Evolutionary conservation across 1,284 basidiomycete species (phyloP).

Genomic region (Kalmanozyma brasiliensis): DNA sequence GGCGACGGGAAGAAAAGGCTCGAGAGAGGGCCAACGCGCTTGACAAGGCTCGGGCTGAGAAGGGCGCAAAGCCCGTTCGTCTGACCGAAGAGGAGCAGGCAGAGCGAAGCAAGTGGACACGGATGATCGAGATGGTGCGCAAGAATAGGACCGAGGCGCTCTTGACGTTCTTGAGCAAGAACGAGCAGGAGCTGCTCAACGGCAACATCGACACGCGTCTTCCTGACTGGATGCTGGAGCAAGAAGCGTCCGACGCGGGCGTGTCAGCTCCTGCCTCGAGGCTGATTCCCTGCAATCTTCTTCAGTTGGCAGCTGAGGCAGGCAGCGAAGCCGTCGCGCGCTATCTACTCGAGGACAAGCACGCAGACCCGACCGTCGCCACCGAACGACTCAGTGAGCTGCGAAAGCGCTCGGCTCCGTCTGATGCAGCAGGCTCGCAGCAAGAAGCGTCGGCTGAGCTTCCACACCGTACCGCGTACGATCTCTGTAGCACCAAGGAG

Average conservation of each 20-base stretch:
- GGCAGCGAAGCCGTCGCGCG: conserved; percentile 81
- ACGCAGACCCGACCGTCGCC: conserved; percentile 82
- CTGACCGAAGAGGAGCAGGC: conserved; percentile 44
- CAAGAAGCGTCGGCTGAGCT: conserved; percentile 4
- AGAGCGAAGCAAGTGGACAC: conserved; percentile 34
- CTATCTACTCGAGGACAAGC: conserved; percentile 83
- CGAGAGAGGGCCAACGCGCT: conserved; percentile 22
- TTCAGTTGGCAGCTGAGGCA: conserved; percentile 80
- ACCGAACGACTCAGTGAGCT: conserved; percentile 66
- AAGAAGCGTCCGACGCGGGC: conserved; percentile 29
- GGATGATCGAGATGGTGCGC: conserved; percentile 86
- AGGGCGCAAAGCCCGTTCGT: conserved; percentile 18
- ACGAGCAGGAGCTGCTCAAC: conserved; percentile 72
- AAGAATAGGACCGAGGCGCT: conserved; percentile 86
- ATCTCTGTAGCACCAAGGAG: conserved; percentile 78
- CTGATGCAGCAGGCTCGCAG: conserved; percentile 2
- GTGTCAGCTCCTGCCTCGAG: conserved; percentile 61
- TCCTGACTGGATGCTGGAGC: conserved; percentile 60
- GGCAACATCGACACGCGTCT: conserved; percentile 53
- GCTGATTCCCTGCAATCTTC: conserved; percentile 72
- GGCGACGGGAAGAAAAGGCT: conserved; percentile 46
- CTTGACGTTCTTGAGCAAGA: conserved; percentile 82
- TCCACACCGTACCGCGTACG: conserved; percentile 80
- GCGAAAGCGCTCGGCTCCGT: conserved; percentile 13
- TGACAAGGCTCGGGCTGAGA: conserved; percentile 36